A percentile compares a stretch with the other conserved stretches of the same genome.
phyloP scores from a whole-genome alignment of 2,329 filamentous ascomycete species.

The Boeremia exigua region DNA sequence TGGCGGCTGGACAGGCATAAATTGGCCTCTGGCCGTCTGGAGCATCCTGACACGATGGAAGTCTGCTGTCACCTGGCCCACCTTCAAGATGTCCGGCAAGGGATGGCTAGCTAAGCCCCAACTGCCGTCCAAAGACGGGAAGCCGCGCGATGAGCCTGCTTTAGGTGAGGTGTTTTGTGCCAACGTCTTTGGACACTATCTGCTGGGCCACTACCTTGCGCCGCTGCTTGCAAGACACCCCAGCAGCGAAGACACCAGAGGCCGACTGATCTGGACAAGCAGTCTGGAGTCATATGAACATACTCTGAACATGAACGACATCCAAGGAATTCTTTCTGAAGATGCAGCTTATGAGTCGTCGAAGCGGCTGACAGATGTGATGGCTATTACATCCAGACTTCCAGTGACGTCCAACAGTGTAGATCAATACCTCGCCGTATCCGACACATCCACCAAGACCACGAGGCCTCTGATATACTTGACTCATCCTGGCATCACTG shows the following conservation, averaged over 20 bases:
- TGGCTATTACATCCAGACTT: constrained; percentile 75
- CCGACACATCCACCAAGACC: constrained; percentile 19
- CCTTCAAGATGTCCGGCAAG: constrained; percentile 70
- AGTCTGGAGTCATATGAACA: constrained; percentile 73
- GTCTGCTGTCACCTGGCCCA: constrained; percentile 76
- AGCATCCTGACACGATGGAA: constrained; percentile 66
- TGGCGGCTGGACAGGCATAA: constrained; percentile 81
- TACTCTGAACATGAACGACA: constrained; percentile 69
- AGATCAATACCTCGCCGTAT: constrained; percentile 32
- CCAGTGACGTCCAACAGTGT: constrained; percentile 64
- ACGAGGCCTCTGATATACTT: constrained; percentile 71
- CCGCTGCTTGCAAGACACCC: constrained; percentile 68
- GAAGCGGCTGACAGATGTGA: constrained; percentile 85
- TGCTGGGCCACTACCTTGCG: constrained; percentile 80
- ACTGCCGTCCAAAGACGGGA: constrained; percentile 41
- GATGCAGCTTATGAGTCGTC: constrained; percentile 82
- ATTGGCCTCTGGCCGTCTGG: constrained; percentile 69
- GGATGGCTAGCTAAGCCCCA: constrained; percentile 64
- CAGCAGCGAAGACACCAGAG: constrained; percentile 50
- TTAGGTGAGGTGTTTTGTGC: constrained; percentile 87
- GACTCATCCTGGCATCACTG: constrained; percentile 85
- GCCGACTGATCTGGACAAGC: constrained; percentile 84
- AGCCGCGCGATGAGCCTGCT: constrained; percentile 57
- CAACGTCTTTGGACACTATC: constrained; percentile 94
- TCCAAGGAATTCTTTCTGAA: constrained; percentile 71